These are phyloP conservation scores for Lavandula angustifolia DNA, from an alignment of 257 asterid species.

Conservation along the genomic window DNA sequence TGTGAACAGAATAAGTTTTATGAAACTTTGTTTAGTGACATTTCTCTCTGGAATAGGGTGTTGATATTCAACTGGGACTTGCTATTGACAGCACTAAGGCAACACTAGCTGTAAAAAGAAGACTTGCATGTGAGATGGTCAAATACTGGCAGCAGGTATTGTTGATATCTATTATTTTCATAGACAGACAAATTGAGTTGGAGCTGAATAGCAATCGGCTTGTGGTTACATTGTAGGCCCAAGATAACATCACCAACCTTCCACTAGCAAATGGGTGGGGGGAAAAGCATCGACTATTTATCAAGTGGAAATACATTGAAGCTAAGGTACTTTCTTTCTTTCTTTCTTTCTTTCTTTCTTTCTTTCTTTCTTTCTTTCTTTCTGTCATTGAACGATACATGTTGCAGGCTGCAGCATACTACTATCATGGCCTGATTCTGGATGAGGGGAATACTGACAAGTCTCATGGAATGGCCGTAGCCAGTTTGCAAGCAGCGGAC, in stretches of 20 bases:
- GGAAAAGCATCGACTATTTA: slow-evolving; percentile 83
- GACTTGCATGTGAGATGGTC: slow-evolving; percentile 99
- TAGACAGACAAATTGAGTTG: neutral
- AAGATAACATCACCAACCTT: slow-evolving; percentile 90
- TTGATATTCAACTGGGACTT: slow-evolving; percentile 96
- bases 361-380: neutral
- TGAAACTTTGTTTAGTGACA: slow-evolving; percentile 22
- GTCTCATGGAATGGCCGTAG: slow-evolving; percentile 97
- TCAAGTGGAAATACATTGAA: slow-evolving; percentile 89
- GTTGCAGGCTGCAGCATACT: slow-evolving; percentile 86
- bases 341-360: neutral
- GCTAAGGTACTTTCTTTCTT: slow-evolving; percentile 66
- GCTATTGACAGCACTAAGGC: slow-evolving; percentile 98
- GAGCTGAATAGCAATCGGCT: neutral
- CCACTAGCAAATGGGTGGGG: slow-evolving; percentile 96
- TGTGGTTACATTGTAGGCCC: slow-evolving; percentile 50
- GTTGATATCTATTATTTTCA: neutral
- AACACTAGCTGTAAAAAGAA: slow-evolving; percentile 92
- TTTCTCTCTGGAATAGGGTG: slow-evolving; percentile 63
- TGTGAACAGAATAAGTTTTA: neutral
- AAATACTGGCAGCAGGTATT: slow-evolving; percentile 99
- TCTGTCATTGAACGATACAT: slow-evolving; percentile 3
- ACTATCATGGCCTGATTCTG: slow-evolving; percentile 95
- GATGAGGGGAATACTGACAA: slow-evolving; percentile 97
- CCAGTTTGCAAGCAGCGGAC: slow-evolving; percentile 96